A percentile compares a stretch with the other conserved stretches of the same genome.
phyloP scores from a whole-genome alignment of 345 rosid genomes.

The Melastoma malabathricum region DNA sequence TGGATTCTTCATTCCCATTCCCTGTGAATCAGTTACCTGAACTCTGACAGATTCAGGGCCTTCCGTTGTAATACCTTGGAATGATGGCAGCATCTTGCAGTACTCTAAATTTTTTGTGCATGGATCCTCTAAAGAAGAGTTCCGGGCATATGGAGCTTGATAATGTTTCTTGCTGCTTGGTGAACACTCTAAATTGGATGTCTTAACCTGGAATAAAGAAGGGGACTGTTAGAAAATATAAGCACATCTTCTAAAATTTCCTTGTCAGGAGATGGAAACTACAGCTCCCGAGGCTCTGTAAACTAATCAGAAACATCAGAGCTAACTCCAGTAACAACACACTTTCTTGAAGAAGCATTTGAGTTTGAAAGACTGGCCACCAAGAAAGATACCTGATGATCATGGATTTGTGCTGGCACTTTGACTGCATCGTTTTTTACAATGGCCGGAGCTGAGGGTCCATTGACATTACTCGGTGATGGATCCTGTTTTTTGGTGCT shows the following conservation, averaged over 20 bases:
- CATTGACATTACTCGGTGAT: too few species aligned
- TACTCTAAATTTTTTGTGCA: conserved; percentile 34
- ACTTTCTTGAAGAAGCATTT: too few species aligned
- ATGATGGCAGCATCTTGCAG: conserved; percentile 40
- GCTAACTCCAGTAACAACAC: too few species aligned
- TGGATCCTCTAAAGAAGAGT: conserved; percentile 69
- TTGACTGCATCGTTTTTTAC: too few species aligned
- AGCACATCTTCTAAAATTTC: background rate
- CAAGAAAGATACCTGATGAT: too few species aligned
- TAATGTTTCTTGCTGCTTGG: conserved; percentile 30
- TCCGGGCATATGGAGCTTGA: conserved; percentile 62
- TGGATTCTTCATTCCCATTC: conserved; percentile 36
- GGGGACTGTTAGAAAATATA: background rate
- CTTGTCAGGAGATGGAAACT: too few species aligned
- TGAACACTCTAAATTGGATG: background rate
- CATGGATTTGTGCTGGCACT: too few species aligned
- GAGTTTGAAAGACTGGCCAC: too few species aligned
- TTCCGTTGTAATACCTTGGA: conserved; percentile 17
- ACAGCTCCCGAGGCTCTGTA: too few species aligned
- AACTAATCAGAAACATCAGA: too few species aligned
- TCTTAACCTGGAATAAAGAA: background rate
- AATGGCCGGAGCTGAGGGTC: too few species aligned
- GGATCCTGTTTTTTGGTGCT: too few species aligned
- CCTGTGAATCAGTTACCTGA: conserved; percentile 25
- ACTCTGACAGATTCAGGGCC: conserved; percentile 29